These are phyloP conservation scores for Kuraishia ogatae DNA, from an alignment of 805 yeast genomes.

Conservation along the genomic window DNA sequence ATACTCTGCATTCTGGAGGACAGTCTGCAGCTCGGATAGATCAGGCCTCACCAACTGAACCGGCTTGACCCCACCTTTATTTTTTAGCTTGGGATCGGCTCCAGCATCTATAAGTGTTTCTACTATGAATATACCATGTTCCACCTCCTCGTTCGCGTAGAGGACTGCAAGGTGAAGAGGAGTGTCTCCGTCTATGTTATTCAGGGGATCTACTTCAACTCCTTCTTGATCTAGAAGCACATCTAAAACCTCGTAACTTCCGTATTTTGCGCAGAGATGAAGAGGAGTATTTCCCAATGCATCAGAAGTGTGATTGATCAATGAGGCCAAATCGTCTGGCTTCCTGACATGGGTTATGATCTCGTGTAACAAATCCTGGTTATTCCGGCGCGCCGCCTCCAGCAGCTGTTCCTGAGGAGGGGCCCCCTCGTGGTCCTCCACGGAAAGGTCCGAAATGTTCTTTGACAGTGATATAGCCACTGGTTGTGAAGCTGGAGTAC, in stretches of 20 bases:
- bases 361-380: slow-evolving; percentile 59
- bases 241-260: slow-evolving; percentile 83
- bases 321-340: slow-evolving; percentile 29
- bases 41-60: slow-evolving; percentile 53
- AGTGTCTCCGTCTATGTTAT: slow-evolving; percentile 68
- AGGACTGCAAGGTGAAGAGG: slow-evolving; percentile 84
- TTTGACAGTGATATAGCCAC: not conserved
- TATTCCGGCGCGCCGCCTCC: slow-evolving; percentile 85
- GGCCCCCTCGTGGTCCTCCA: slow-evolving; percentile 50
- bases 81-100: slow-evolving; percentile 61
- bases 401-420: slow-evolving; percentile 68
- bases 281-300: slow-evolving; percentile 75
- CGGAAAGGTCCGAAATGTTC: not conserved
- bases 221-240: slow-evolving; percentile 78
- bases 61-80: slow-evolving; percentile 64
- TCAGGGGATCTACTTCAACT: slow-evolving; percentile 79
- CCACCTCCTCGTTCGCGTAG: slow-evolving; percentile 73
- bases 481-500: not conserved
- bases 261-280: slow-evolving; percentile 75
- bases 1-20: slow-evolving; percentile 77
- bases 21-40: slow-evolving; percentile 45
- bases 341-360: slow-evolving; percentile 29
- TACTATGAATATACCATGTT: slow-evolving; percentile 68
- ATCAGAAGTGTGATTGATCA: slow-evolving; percentile 65
- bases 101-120: slow-evolving; percentile 89